These are phyloP conservation scores for Porcisia hertigi DNA, from an alignment of 208 protist genomes.

Conservation along the genomic window DNA sequence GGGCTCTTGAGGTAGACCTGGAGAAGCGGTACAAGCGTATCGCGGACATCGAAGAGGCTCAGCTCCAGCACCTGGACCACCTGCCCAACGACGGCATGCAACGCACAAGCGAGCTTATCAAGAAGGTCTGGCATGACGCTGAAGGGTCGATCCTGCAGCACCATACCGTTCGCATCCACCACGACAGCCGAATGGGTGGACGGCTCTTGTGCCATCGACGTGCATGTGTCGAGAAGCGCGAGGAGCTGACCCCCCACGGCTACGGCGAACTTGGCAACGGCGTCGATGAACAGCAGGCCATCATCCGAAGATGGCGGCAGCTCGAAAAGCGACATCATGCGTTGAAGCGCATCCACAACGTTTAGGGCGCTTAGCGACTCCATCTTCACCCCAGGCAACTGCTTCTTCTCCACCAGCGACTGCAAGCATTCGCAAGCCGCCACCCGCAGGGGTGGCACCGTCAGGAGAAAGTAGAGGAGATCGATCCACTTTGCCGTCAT, in stretches of 20 bases:
- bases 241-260: conserved; percentile 69
- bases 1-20: conserved; percentile 66
- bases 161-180: conserved; percentile 23
- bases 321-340: conserved; percentile 54
- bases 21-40: conserved; percentile 47
- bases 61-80: conserved; percentile 38
- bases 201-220: conserved; percentile 4
- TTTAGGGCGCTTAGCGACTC: conserved; percentile 51
- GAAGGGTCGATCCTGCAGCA: conserved; percentile 36
- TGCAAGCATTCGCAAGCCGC: conserved; percentile 67
- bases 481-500: conserved; percentile 73
- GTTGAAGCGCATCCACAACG: conserved; percentile 63
- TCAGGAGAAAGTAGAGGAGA: conserved; percentile 69
- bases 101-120: conserved; percentile 28
- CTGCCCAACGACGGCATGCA: conserved; percentile 55
- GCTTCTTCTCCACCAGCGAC: conserved; percentile 78
- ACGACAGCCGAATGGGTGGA: conserved; percentile 1
- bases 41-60: conserved; percentile 40
- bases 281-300: conserved; percentile 54
- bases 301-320: conserved; percentile 51
- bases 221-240: conserved; percentile 47
- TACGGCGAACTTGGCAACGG: conserved; percentile 45
- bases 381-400: conserved; percentile 71
- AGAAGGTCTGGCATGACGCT: conserved; percentile 35
- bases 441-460: conserved; percentile 34